Evolutionary conservation across 2,329 filamentous ascomycete species (phyloP).

Genomic region (Trichoderma sp.): DNA sequence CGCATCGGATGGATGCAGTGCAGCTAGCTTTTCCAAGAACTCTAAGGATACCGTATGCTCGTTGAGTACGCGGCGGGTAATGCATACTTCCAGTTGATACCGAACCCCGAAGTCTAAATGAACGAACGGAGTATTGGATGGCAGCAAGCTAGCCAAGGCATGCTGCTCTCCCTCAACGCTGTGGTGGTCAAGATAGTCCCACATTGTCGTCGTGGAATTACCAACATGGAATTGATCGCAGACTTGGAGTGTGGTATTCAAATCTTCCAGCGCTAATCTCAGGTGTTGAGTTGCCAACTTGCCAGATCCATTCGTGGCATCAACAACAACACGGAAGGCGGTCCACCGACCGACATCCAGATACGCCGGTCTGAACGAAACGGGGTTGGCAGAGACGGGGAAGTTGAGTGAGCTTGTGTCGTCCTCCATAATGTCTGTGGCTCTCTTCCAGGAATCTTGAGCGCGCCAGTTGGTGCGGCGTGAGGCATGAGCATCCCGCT

Average conservation of each 20-base stretch:
- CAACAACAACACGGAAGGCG: conserved; percentile 54
- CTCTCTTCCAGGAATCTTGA: conserved; percentile 54
- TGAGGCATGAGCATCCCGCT: conserved; percentile 40
- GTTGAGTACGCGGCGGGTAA: conserved; percentile 77
- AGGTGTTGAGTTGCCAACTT: conserved; percentile 48
- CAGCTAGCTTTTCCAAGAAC: conserved; percentile 68
- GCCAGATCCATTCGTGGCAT: conserved; percentile 34
- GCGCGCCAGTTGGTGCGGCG: conserved; percentile 45
- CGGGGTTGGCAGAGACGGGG: conserved; percentile 3
- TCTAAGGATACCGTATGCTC: conserved; percentile 71
- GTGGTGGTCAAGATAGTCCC: conserved; percentile 40
- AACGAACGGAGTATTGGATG: conserved; percentile 30
- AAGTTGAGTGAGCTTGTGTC: conserved; percentile 38
- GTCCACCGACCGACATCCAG: conserved; percentile 61
- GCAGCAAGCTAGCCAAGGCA: conserved; percentile 38
- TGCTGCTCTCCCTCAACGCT: conserved; percentile 30
- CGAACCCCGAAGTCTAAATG: conserved; percentile 70
- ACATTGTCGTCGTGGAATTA: conserved; percentile 35
- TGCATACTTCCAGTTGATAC: conserved; percentile 91
- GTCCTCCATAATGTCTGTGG: conserved; percentile 50
- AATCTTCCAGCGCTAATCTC: conserved; percentile 64
- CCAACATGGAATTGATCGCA: conserved; percentile 48
- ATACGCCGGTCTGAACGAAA: background rate
- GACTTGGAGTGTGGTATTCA: conserved; percentile 65
- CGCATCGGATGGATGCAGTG: conserved; percentile 53